These are phyloP conservation scores for Tetrapisispora fleetii DNA, from an alignment of 805 yeast genomes.

Conservation along the genomic window DNA sequence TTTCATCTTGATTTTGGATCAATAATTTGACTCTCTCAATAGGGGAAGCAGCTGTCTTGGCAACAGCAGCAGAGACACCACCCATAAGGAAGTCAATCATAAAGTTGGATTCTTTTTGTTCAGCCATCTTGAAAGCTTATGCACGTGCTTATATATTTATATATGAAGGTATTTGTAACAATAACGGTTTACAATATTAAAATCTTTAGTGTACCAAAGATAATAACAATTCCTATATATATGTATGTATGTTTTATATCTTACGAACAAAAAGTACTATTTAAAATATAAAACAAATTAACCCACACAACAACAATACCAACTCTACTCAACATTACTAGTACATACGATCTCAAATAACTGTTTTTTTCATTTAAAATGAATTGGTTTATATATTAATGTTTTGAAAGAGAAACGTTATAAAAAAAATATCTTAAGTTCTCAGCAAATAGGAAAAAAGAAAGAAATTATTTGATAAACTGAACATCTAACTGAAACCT, in stretches of 20 bases:
- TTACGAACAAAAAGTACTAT: too few species aligned
- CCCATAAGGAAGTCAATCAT: constrained; percentile 60
- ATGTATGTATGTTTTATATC: too few species aligned
- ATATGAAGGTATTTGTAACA: background rate
- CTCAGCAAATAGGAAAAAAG: background rate
- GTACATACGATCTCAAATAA: too few species aligned
- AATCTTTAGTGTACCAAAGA: background rate
- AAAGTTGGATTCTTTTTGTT: constrained; percentile 35
- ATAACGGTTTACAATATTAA: background rate
- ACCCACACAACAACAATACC: background rate
- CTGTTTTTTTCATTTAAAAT: too few species aligned
- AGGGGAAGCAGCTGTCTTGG: constrained; percentile 97
- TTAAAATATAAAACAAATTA: too few species aligned
- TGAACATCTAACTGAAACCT: background rate
- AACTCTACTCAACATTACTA: too few species aligned
- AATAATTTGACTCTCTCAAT: constrained; percentile 93
- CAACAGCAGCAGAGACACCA: constrained; percentile 98
- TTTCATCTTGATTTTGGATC: constrained; percentile 97
- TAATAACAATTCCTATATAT: background rate
- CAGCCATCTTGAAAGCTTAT: constrained; percentile 15
- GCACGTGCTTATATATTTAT: background rate
- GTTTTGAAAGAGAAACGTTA: background rate
- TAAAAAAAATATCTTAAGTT: background rate
- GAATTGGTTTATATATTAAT: background rate
- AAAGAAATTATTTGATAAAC: background rate